Conservation (phyloP, 164 flowering plant genomes). For the Chimonanthus praecox region DNA sequence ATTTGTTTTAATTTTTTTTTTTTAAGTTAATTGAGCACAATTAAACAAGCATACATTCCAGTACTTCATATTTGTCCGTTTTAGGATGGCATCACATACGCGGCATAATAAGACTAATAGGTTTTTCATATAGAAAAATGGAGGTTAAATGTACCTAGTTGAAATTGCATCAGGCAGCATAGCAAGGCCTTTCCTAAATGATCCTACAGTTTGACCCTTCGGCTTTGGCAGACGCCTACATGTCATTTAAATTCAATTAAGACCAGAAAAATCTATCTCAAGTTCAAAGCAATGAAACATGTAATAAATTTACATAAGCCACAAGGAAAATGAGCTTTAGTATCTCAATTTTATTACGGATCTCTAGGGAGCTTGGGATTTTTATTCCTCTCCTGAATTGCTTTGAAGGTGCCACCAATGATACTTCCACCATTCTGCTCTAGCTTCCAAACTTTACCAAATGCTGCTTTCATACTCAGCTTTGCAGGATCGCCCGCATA, state of each 20-base stretch:
- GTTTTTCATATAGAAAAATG: too few species aligned
- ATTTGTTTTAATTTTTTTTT: too few species aligned
- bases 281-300: slow-evolving; percentile 2
- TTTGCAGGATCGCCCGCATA: slow-evolving; percentile 98
- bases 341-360: slow-evolving; percentile 42
- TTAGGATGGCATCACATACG: too few species aligned
- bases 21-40: too few species aligned
- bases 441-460: slow-evolving; percentile 93
- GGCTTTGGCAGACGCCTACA: slow-evolving; percentile 82
- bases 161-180: slow-evolving; percentile 89
- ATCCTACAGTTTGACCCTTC: slow-evolving; percentile 96
- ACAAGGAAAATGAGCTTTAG: slow-evolving; percentile 1
- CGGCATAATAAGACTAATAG: too few species aligned
- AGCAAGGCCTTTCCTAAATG: slow-evolving; percentile 77
- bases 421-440: slow-evolving; percentile 92
- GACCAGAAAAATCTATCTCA: too few species aligned
- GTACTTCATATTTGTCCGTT: too few species aligned
- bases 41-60: too few species aligned
- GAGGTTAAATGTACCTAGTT: slow-evolving; percentile 34
- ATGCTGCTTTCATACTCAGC: slow-evolving; percentile 96
- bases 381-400: slow-evolving; percentile 58
- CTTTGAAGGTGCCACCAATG: slow-evolving; percentile 75
- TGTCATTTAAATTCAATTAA: slow-evolving; percentile 9
- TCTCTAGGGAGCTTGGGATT: slow-evolving; percentile 65
- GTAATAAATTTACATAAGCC: slow-evolving; percentile 3